Evolutionary conservation across 2,329 filamentous ascomycete genomes (phyloP).

Genomic region (Fusarium decemcellulare): DNA sequence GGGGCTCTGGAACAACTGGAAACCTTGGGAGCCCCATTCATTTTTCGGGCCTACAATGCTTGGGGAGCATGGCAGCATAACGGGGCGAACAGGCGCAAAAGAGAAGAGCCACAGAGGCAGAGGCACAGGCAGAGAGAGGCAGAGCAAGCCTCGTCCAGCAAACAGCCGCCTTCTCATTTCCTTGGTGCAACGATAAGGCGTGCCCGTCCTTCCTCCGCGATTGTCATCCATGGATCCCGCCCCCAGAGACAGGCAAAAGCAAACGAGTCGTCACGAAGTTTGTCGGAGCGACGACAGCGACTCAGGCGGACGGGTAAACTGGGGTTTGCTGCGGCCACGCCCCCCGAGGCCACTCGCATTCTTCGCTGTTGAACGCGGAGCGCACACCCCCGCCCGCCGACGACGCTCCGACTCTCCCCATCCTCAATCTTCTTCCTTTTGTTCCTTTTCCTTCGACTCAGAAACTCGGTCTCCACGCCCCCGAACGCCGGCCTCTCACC

Average conservation of each 20-base stretch:
- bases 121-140: conserved; percentile 1
- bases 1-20: conserved; percentile 41
- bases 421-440: conserved; percentile 8
- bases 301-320: conserved; percentile 36
- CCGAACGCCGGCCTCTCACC: conserved; percentile 43
- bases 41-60: conserved; percentile 41
- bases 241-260: conserved; percentile 35
- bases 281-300: conserved; percentile 36
- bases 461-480: conserved; percentile 42
- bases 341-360: conserved; percentile 6
- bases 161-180: conserved; percentile 15
- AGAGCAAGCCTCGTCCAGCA: background rate
- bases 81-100: conserved; percentile 32
- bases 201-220: conserved; percentile 28
- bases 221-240: conserved; percentile 19
- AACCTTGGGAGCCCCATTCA: conserved; percentile 28
- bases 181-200: conserved; percentile 32
- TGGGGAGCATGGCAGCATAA: conserved; percentile 25
- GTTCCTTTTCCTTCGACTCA: background rate
- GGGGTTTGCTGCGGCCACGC: conserved; percentile 35
- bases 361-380: conserved; percentile 12
- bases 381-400: conserved; percentile 24
- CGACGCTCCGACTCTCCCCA: conserved; percentile 34
- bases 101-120: background rate
- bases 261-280: conserved; percentile 38